Evolutionary conservation across 2,329 filamentous ascomycete genomes (phyloP).

Genomic region (Penicillium sp.): DNA sequence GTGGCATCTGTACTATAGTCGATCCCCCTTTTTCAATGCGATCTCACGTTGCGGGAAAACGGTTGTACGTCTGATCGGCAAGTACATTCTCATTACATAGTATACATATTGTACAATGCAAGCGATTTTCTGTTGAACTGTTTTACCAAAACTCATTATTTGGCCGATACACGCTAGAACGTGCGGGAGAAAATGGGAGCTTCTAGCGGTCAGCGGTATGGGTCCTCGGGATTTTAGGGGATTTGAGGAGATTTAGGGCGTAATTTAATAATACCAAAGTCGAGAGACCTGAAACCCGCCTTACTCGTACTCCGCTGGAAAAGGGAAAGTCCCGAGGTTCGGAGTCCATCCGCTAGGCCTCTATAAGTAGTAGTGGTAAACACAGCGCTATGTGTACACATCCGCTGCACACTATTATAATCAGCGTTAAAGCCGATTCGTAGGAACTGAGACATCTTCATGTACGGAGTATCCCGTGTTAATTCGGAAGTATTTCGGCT

Average conservation of each 20-base stretch:
- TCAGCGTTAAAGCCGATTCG: background rate
- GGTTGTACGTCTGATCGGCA: background rate
- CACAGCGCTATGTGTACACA: too few species aligned
- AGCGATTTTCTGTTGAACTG: background rate
- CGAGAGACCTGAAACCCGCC: background rate
- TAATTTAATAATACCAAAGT: background rate
- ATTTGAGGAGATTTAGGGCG: background rate
- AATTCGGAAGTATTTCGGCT: constrained; percentile 2
- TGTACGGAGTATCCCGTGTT: background rate
- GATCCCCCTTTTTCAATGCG: background rate
- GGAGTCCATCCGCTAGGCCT: background rate
- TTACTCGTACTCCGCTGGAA: background rate
- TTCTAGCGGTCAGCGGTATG: constrained; percentile 2
- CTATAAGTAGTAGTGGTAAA: background rate
- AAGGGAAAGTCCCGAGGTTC: constrained; percentile 1
- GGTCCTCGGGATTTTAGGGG: background rate
- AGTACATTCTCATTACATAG: background rate
- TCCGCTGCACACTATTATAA: background rate
- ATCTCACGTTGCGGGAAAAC: background rate
- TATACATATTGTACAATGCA: too few species aligned
- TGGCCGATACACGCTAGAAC: background rate
- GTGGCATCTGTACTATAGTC: too few species aligned
- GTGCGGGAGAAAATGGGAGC: background rate
- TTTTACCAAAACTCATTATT: background rate
- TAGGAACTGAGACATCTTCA: background rate